These are phyloP conservation scores for Plasmodiophora brassicae DNA, from an alignment of 208 protist genomes.

Conservation along the genomic window DNA sequence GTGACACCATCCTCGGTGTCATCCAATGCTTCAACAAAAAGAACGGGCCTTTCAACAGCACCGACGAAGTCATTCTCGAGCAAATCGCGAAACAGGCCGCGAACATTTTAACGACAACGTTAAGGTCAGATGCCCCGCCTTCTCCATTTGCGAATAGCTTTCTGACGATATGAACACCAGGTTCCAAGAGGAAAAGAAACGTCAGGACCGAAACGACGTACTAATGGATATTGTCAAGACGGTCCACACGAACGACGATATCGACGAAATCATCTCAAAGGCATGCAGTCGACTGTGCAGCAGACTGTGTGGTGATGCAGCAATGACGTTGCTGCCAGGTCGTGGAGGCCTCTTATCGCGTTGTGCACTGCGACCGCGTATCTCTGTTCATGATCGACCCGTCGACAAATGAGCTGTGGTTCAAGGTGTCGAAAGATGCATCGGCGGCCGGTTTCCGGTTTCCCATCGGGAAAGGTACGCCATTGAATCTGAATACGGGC, in stretches of 20 bases:
- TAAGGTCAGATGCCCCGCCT: not conserved
- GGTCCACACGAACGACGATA: constrained; percentile 16
- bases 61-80: not conserved
- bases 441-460: not conserved
- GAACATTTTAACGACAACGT: not conserved
- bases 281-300: no score
- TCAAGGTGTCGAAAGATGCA: constrained; percentile 8
- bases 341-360: not conserved
- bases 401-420: constrained; percentile 20
- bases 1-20: not conserved
- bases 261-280: constrained; percentile 10
- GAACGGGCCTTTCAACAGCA: not conserved
- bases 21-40: constrained; percentile 20
- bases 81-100: not conserved
- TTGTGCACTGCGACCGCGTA: constrained; percentile 7
- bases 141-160: not conserved
- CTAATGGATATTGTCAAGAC: constrained; percentile 11
- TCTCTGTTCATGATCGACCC: constrained; percentile 28
- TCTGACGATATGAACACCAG: not conserved
- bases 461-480: not conserved
- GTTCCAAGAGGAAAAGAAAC: constrained; percentile 11
- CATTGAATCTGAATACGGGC: not conserved
- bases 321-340: not conserved
- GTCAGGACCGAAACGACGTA: not conserved
- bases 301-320: not conserved